Evolutionary conservation across 2,329 filamentous ascomycete genomes (phyloP).

Genomic region (Sporothrix brasiliensis): DNA sequence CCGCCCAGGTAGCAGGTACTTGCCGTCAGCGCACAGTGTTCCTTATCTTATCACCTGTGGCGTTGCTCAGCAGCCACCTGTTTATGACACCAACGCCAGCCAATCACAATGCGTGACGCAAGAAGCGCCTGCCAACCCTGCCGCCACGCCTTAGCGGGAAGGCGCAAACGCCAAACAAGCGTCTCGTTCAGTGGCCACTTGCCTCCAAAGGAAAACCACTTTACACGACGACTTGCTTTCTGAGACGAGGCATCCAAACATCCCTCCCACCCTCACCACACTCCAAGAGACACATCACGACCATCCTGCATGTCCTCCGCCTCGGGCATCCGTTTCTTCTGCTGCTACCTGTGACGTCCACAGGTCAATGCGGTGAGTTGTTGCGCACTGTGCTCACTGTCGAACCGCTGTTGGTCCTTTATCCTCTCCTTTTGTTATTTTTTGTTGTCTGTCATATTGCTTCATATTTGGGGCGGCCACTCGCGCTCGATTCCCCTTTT

Average conservation of each 20-base stretch:
- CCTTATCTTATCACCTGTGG: conserved; percentile 27
- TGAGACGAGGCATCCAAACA: conserved; percentile 20
- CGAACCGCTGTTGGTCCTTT: background rate
- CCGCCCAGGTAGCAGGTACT: background rate
- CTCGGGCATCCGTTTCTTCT: background rate
- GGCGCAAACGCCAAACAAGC: conserved; percentile 23
- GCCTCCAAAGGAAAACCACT: conserved; percentile 23
- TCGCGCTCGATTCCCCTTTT: conserved; percentile 2
- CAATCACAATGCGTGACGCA: background rate
- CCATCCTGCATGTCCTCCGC: background rate
- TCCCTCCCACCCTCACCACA: conserved; percentile 4
- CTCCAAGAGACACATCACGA: background rate
- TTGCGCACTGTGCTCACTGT: background rate
- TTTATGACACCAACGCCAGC: conserved; percentile 23
- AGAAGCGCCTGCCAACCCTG: too few relatives aligned
- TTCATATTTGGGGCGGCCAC: background rate
- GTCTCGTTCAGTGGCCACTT: background rate
- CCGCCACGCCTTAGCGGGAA: background rate
- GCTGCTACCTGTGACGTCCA: background rate
- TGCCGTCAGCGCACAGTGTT: conserved; percentile 21
- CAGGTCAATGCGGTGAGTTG: conserved; percentile 27
- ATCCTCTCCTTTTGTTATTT: background rate
- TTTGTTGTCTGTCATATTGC: background rate
- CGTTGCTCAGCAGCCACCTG: conserved; percentile 34
- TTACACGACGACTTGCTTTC: conserved; percentile 23